Conservation (phyloP, 179 eudicot species). For the Beta corolliflora region DNA sequence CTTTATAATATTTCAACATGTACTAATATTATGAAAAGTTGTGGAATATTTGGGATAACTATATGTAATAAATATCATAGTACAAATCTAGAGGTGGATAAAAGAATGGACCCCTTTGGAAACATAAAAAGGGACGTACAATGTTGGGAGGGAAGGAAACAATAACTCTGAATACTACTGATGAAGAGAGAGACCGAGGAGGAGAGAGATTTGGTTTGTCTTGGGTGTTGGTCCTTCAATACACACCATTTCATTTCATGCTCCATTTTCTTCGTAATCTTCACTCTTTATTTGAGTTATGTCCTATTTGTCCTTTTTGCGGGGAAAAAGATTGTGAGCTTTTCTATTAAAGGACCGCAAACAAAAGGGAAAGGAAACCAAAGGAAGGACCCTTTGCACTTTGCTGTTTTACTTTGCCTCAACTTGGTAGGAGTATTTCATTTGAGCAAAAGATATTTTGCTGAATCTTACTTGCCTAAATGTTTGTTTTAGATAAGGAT, state of each 20-base stretch:
- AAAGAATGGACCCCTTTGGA: conserved; percentile 11
- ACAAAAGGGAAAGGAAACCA: too few species aligned
- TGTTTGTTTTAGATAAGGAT: too few species aligned
- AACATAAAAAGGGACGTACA: not conserved
- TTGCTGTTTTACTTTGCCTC: too few species aligned
- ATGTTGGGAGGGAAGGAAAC: conserved; percentile 26
- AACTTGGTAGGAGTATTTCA: too few species aligned
- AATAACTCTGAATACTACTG: conserved; percentile 6
- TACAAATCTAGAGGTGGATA: conserved; percentile 13
- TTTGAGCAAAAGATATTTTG: too few species aligned
- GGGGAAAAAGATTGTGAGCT: not conserved
- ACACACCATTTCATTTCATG: conserved; percentile 13
- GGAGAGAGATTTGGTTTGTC: not conserved
- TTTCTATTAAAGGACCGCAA: too few species aligned
- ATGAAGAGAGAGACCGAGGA: not conserved
- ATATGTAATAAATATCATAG: not conserved
- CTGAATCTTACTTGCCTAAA: too few species aligned
- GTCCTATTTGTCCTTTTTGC: not conserved
- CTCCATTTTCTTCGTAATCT: not conserved
- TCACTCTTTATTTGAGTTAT: not conserved
- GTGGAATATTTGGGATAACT: not conserved
- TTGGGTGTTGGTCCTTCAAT: not conserved
- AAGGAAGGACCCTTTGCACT: too few species aligned
- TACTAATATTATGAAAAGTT: not conserved
- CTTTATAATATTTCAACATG: not conserved